These are phyloP conservation scores for Fusarium caatingaense DNA, from an alignment of 2,329 filamentous ascomycete genomes.

Conservation along the genomic window DNA sequence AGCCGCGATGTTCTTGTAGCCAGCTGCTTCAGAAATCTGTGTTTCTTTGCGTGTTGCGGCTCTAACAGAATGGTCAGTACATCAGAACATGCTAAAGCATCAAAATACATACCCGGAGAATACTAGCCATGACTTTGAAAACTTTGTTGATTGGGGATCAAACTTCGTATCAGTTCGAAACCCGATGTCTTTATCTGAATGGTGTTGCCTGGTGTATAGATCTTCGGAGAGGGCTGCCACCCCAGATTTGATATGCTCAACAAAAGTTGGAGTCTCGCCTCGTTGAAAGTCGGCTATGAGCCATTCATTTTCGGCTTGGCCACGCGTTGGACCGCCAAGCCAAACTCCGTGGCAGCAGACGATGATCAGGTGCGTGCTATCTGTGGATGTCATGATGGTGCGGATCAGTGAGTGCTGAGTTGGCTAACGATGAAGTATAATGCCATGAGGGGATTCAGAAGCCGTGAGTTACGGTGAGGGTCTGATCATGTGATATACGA, in stretches of 20 bases:
- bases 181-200: neutral
- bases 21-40: slow-evolving; percentile 68
- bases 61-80: slow-evolving; percentile 51
- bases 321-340: slow-evolving; percentile 65
- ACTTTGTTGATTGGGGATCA: neutral
- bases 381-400: slow-evolving; percentile 49
- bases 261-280: slow-evolving; percentile 82
- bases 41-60: slow-evolving; percentile 72
- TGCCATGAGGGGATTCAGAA: slow-evolving; percentile 26
- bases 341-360: slow-evolving; percentile 90
- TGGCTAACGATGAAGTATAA: neutral
- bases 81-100: accelerated
- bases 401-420: neutral
- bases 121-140: slow-evolving; percentile 57
- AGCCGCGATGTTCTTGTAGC: slow-evolving; percentile 67
- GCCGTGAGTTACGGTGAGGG: slow-evolving; percentile 22
- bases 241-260: slow-evolving; percentile 78
- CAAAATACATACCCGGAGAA: slow-evolving; percentile 73
- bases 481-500: slow-evolving; percentile 46
- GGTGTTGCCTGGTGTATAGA: neutral
- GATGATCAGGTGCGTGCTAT: slow-evolving; percentile 73
- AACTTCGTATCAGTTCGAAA: neutral
- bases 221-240: slow-evolving; percentile 63
- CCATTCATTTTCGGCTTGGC: slow-evolving; percentile 71
- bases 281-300: slow-evolving; percentile 81